A percentile compares a stretch with the other conserved stretches of the same genome.
These are phyloP conservation scores for Polytolypa hystricis DNA, from an alignment of 2,329 filamentous ascomycete genomes.

Conservation along the genomic window DNA sequence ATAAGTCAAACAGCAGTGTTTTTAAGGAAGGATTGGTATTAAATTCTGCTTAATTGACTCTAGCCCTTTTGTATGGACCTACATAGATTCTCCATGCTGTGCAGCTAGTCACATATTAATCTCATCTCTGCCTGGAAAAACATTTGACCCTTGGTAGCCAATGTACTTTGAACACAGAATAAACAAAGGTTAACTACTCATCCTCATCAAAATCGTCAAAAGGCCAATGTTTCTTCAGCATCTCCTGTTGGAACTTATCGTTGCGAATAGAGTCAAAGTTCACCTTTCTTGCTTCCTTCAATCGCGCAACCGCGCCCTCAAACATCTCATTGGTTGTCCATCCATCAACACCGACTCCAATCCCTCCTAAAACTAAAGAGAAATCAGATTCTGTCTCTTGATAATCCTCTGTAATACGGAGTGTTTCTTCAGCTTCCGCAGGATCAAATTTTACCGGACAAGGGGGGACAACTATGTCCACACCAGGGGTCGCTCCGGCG, in stretches of 20 bases:
- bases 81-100: too few relatives aligned
- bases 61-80: too few relatives aligned
- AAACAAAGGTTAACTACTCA: too few relatives aligned
- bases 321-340: constrained; percentile 17
- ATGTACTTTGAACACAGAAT: background rate
- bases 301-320: constrained; percentile 12
- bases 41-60: too few relatives aligned
- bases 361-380: constrained; percentile 10
- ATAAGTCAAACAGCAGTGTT: too few relatives aligned
- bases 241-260: constrained; percentile 10
- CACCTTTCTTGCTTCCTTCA: constrained; percentile 12
- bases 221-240: constrained; percentile 9
- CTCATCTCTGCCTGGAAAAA: too few relatives aligned
- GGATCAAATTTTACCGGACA: constrained; percentile 13
- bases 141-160: constrained; percentile 8
- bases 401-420: constrained; percentile 11
- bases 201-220: constrained; percentile 10
- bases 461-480: constrained; percentile 1
- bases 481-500: background rate
- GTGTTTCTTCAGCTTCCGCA: constrained; percentile 7
- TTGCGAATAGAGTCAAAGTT: constrained; percentile 14
- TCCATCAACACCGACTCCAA: constrained; percentile 16
- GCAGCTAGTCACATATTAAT: too few relatives aligned
- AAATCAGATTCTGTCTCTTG: constrained; percentile 15
- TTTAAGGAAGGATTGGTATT: too few relatives aligned